Evolutionary conservation across 2,329 filamentous ascomycete genomes (phyloP).

Genomic region (Helminthosporium solani): DNA sequence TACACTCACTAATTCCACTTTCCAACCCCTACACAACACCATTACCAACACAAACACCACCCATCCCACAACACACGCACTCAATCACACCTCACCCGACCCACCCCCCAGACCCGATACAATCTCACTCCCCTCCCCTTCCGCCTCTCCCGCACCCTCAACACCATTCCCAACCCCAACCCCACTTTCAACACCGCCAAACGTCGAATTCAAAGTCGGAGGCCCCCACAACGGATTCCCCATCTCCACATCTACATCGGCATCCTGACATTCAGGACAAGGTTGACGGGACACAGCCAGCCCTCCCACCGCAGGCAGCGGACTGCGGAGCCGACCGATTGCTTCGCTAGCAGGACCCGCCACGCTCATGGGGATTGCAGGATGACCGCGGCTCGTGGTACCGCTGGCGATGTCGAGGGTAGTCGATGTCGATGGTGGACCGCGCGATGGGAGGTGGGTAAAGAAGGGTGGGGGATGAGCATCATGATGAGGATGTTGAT

Average conservation of each 20-base stretch:
- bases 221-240: conserved; percentile 31
- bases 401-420: conserved; percentile 16
- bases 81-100: conserved; percentile 8
- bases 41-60: too few relatives aligned
- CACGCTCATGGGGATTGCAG: neutral
- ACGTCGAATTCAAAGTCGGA: conserved; percentile 4
- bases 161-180: conserved; percentile 21
- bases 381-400: conserved; percentile 12
- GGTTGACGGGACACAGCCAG: too few relatives aligned
- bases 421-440: conserved; percentile 8
- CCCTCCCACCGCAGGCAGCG: too few relatives aligned
- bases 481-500: neutral
- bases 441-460: conserved; percentile 5
- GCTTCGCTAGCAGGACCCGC: conserved; percentile 1
- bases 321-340: too few relatives aligned
- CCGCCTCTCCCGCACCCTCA: conserved; percentile 14
- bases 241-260: conserved; percentile 29
- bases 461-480: neutral
- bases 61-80: neutral
- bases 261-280: conserved; percentile 35
- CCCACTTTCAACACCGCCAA: too few relatives aligned
- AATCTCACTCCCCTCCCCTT: conserved; percentile 39
- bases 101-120: conserved; percentile 36
- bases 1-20: too few relatives aligned
- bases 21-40: too few relatives aligned